Conservation (phyloP, 495 filamentous ascomycete genomes). For the Polyplosphaeria fusca region DNA sequence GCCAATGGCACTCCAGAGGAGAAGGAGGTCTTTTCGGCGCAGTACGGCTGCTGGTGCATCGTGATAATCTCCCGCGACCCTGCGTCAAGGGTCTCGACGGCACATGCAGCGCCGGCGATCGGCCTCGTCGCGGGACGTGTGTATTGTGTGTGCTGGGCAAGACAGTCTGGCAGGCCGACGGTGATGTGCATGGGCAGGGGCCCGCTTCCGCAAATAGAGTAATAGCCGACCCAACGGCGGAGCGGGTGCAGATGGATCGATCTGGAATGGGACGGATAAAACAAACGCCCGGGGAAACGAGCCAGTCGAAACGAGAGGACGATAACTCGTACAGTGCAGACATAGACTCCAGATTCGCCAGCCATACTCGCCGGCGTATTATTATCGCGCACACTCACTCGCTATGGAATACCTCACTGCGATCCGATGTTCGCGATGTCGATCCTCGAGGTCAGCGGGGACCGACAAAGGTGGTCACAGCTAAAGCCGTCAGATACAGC, state of each 20-base stretch:
- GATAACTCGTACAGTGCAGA: background rate
- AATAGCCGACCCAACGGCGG: constrained; percentile 13
- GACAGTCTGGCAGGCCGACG: background rate
- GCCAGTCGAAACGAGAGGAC: constrained; percentile 9
- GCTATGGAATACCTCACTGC: too few relatives aligned
- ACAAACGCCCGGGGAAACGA: constrained; percentile 7
- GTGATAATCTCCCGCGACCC: constrained; percentile 11
- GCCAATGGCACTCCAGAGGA: constrained; percentile 1
- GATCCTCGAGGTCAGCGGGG: too few relatives aligned
- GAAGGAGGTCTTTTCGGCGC: background rate
- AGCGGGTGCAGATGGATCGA: constrained; percentile 10
- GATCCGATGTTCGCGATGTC: too few relatives aligned
- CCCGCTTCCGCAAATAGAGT: constrained; percentile 19
- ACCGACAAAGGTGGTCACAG: too few relatives aligned
- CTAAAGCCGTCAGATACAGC: too few relatives aligned
- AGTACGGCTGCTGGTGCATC: constrained; percentile 5
- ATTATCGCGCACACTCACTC: background rate
- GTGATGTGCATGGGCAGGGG: constrained; percentile 23
- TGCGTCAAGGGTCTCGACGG: background rate
- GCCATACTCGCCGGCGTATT: background rate
- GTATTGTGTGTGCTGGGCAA: constrained; percentile 6
- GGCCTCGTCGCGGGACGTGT: background rate
- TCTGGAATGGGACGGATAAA: constrained; percentile 21
- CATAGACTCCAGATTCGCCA: background rate
- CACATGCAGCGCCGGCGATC: background rate